phyloP scores from a whole-genome alignment of 2,329 filamentous ascomycete species.

The Trichophyton benhamiae region DNA sequence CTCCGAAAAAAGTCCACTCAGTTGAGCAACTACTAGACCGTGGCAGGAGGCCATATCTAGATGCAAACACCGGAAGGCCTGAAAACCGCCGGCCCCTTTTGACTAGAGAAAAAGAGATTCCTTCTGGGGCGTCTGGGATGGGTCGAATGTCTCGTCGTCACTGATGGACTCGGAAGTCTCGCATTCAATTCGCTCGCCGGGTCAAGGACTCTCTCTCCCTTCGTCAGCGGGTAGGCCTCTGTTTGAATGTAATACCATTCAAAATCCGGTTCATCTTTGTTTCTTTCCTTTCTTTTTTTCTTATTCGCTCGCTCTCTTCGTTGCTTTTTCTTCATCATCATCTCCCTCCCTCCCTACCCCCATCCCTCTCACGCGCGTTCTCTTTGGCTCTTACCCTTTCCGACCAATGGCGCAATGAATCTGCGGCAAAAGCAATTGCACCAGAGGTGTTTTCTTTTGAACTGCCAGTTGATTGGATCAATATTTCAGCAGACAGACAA shows the following conservation, averaged over 20 bases:
- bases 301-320: not conserved
- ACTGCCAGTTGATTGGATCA: not conserved
- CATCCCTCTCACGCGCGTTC: too few relatives aligned
- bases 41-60: not conserved
- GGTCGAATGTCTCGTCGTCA: not conserved
- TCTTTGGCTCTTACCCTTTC: not conserved
- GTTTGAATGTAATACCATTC: conserved; percentile 5
- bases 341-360: not conserved
- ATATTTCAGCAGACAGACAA: not conserved
- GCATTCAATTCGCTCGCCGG: too few relatives aligned
- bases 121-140: not conserved
- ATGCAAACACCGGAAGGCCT: not conserved
- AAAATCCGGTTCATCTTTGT: not conserved
- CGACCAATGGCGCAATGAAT: conserved; percentile 3
- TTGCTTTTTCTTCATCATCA: not conserved
- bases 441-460: not conserved
- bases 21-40: not conserved
- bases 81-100: too few relatives aligned
- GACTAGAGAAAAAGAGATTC: not conserved
- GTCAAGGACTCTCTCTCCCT: not conserved
- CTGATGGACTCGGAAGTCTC: not conserved
- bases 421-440: not conserved
- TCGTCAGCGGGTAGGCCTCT: not conserved
- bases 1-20: not conserved
- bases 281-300: not conserved